Evolutionary conservation across 2,329 filamentous ascomycete genomes (phyloP), one percentile per base, ranked within the genome.

Genomic region (Fusarium sp.): DNA sequence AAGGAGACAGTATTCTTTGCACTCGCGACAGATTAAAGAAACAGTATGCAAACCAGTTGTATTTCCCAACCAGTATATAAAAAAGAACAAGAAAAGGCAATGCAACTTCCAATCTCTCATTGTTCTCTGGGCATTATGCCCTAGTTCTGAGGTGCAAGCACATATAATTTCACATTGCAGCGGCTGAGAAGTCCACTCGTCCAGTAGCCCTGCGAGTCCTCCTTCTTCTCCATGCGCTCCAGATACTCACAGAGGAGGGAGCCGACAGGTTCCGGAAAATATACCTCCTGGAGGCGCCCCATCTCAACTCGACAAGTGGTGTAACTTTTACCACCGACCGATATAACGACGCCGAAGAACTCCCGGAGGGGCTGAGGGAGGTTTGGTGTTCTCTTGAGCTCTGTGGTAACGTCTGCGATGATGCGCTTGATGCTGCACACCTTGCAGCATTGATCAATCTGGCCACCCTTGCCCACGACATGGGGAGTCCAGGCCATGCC

Each of bases 41-140:
- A 25, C 0, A 25, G 10, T 11, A 8, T 20, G 4, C 10, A n/a
- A 11, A 35, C 14, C 4, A 14, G 2, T 6, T 3, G 3, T 25
- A 35, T 18, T 11, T 11, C 35, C 17, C 10, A 35, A 17, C 33
- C 17, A 27, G 27, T 27, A 27, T 15, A 15, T 35, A 35, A 35
- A 15, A 15, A 35, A 35, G 8, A 35, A 15, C 3, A 35, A 2
- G 22, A 15, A 15, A 35, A 38, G 4, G 17, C 11, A 50, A 35
- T 20, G 47, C 46, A 10, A 22, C n/a, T 36, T 8, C 33, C 22
- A 25, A 38, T 12, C 20, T 27, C 49, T 25, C n/a, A 20, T 38
- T 4, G 4, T 52, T n/a, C 33, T 52, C 22, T 1, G 9, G 31
- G 33, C 22, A 27, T 20, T 52, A n/a, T 52, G 13, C 22, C 31